These are phyloP conservation scores for Metschnikowia aberdeeniae DNA, from an alignment of 805 yeast genomes.

Conservation along the genomic window DNA sequence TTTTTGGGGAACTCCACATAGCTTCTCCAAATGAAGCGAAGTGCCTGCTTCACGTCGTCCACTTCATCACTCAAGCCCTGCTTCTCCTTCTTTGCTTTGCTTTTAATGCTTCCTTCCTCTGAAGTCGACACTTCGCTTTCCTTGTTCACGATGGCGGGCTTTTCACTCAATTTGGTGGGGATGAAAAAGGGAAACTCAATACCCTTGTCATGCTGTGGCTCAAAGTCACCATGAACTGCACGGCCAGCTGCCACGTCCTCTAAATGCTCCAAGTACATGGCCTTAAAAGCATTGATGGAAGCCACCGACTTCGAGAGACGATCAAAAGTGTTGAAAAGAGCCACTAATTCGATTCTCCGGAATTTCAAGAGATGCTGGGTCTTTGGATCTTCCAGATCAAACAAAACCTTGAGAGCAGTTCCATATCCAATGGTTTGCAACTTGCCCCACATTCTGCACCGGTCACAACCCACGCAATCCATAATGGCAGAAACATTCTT, in stretches of 20 bases:
- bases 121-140: not conserved
- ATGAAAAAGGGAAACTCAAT: slow-evolving; percentile 38
- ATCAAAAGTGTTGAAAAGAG: slow-evolving; percentile 88
- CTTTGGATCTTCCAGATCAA: slow-evolving; percentile 62
- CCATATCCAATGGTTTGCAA: slow-evolving; percentile 97
- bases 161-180: not conserved
- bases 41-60: slow-evolving; percentile 52
- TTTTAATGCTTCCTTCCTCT: slow-evolving; percentile 9
- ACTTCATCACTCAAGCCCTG: slow-evolving; percentile 39
- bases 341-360: slow-evolving; percentile 80
- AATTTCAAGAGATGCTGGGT: slow-evolving; percentile 54
- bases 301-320: slow-evolving; percentile 80
- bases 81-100: slow-evolving; percentile 4
- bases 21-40: slow-evolving; percentile 59
- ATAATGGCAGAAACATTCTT: slow-evolving; percentile 86
- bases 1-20: slow-evolving; percentile 69
- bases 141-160: not conserved
- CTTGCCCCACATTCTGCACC: slow-evolving; percentile 98
- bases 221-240: slow-evolving; percentile 40
- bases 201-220: slow-evolving; percentile 28
- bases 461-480: slow-evolving; percentile 98
- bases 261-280: slow-evolving; percentile 43
- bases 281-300: slow-evolving; percentile 69
- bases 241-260: slow-evolving; percentile 38
- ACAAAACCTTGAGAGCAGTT: slow-evolving; percentile 85